Evolutionary conservation across 2,329 filamentous ascomycete species (phyloP).

Genomic region (Aspergillus brunneoviolaceus): DNA sequence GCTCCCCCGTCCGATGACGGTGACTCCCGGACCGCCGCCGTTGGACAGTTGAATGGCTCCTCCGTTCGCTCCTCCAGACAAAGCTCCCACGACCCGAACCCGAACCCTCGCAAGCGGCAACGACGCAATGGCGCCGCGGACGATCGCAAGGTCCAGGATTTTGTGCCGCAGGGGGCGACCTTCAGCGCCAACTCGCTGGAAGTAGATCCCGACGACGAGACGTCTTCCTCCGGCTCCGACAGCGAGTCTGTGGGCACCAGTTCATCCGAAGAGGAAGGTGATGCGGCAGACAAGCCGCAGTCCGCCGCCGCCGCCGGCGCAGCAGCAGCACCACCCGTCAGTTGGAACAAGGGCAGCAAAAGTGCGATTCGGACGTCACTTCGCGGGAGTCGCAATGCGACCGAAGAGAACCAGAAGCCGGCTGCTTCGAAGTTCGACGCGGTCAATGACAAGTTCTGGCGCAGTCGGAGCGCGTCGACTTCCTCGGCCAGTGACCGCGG

Average conservation of each 20-base stretch:
- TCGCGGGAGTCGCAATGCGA: slow-evolving; percentile 25
- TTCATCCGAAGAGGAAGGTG: slow-evolving; percentile 17
- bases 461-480: slow-evolving; percentile 36
- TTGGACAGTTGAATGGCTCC: slow-evolving; percentile 35
- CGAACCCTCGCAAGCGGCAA: slow-evolving; percentile 29
- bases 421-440: slow-evolving; percentile 30
- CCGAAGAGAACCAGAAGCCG: slow-evolving; percentile 16
- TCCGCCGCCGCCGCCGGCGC: slow-evolving; percentile 12
- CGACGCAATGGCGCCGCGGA: slow-evolving; percentile 26
- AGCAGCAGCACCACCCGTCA: slow-evolving; percentile 28
- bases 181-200: slow-evolving; percentile 36
- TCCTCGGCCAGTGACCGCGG: slow-evolving; percentile 21
- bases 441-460: slow-evolving; percentile 41
- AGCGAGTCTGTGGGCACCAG: slow-evolving; percentile 11
- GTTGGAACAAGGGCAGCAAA: slow-evolving; percentile 48
- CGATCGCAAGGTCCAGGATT: slow-evolving; percentile 32
- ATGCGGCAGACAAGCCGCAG: slow-evolving; percentile 12
- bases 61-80: slow-evolving; percentile 19
- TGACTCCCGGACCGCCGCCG: slow-evolving; percentile 49
- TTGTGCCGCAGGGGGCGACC: slow-evolving; percentile 37
- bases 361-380: slow-evolving; percentile 45
- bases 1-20: slow-evolving; percentile 34
- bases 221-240: slow-evolving; percentile 30
- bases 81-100: slow-evolving; percentile 24
- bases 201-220: slow-evolving; percentile 32